A percentile compares a stretch with the other conserved stretches of the same genome.
Evolutionary conservation across 352 stramenopile genomes (phyloP).

Genomic region (Globisporangium nunn): DNA sequence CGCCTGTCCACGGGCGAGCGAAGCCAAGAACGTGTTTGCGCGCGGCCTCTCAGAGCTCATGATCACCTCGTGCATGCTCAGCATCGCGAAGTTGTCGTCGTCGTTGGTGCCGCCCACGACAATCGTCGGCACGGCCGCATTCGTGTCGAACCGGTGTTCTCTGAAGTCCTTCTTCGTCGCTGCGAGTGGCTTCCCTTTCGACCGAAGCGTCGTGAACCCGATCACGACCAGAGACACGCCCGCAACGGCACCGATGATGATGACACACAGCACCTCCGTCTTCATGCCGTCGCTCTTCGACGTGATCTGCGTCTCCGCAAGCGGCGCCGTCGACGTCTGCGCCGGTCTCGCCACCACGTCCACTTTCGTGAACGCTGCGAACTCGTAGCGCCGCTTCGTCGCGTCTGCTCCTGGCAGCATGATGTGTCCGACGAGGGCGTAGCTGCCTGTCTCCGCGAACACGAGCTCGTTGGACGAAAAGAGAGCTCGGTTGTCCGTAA

Average conservation of each 20-base stretch:
- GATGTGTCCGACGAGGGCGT: slow-evolving; percentile 54
- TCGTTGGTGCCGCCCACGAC: slow-evolving; percentile 24
- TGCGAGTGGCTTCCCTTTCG: slow-evolving; percentile 21
- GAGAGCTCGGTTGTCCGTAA: slow-evolving; percentile 30
- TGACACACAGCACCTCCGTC: slow-evolving; percentile 49
- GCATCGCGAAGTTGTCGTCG: slow-evolving; percentile 76
- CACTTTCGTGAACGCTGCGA: slow-evolving; percentile 47
- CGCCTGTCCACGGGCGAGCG: slow-evolving; percentile 15
- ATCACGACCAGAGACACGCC: slow-evolving; percentile 53
- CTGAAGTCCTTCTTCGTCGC: slow-evolving; percentile 12
- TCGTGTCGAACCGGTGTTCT: slow-evolving; percentile 6
- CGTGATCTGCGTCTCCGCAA: slow-evolving; percentile 4
- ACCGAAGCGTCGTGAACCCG: slow-evolving; percentile 51
- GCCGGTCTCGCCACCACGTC: slow-evolving; percentile 22
- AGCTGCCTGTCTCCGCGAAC: slow-evolving; percentile 38
- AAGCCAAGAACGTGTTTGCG: slow-evolving; percentile 46
- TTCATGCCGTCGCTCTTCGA: slow-evolving; percentile 29
- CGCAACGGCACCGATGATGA: slow-evolving; percentile 70
- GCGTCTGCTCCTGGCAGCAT: slow-evolving; percentile 41
- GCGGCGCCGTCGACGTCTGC: slow-evolving; percentile 21
- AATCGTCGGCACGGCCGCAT: slow-evolving; percentile 16
- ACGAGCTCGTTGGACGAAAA: slow-evolving; percentile 54
- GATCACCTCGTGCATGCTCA: slow-evolving; percentile 59
- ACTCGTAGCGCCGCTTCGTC: slow-evolving; percentile 51
- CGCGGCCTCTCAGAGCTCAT: slow-evolving; percentile 31